Evolutionary conservation across 2,329 filamentous ascomycete species (phyloP), one percentile per base, ranked within the genome.

Genomic region (Ceratocystis ficicola): DNA sequence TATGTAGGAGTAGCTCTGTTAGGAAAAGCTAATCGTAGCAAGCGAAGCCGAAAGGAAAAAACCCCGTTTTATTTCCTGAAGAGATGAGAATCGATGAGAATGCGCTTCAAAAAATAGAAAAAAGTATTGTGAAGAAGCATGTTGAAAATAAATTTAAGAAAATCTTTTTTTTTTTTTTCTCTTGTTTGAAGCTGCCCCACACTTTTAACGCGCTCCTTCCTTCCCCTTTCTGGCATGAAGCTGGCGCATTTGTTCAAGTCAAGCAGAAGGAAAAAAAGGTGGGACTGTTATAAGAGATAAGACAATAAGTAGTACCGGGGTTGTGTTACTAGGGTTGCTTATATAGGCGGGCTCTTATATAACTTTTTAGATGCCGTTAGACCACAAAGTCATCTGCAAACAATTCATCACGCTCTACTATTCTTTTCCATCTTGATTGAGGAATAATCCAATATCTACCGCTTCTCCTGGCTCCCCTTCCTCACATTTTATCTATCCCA

Each of bases 161-260:
- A 41, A 36, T 15, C 1, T 60, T 55, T 60, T 65, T 60, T 60
- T 60, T 20, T 60, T 10, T 30, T 65, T 44, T 30, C 60, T 44
- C 20, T n/a, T 60, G 25, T 41, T 55, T n/a, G 12, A 61, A 4
- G 25, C 7, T 41, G 52, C 63, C 63, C 63, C 63, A 65, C 63
- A 41, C 50, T 64, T 46, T 22, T 20, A 15, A 32, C 15, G 36
- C 59, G 32, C 22, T 28, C 41, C 59, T 59, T 28, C 41, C 59
- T 59, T 59, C 28, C 55, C 15, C n/a, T 59, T 59, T 36, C 55
- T 8, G 55, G 55, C 2, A 59, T 59, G 17, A 30, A 32, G 28
- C 28, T 32, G 55, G 55, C 17, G 55, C 55, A 59, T 59, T 59
- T 12, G 32, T 10, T 36, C 32, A 36, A 36, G 32, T 10, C 32